Percentiles rank a stretch among this genome's conserved stretches.
Evolutionary conservation across 371 early-diverging fungal genomes (phyloP).

Genomic region (Blastocladiella emersonii): DNA sequence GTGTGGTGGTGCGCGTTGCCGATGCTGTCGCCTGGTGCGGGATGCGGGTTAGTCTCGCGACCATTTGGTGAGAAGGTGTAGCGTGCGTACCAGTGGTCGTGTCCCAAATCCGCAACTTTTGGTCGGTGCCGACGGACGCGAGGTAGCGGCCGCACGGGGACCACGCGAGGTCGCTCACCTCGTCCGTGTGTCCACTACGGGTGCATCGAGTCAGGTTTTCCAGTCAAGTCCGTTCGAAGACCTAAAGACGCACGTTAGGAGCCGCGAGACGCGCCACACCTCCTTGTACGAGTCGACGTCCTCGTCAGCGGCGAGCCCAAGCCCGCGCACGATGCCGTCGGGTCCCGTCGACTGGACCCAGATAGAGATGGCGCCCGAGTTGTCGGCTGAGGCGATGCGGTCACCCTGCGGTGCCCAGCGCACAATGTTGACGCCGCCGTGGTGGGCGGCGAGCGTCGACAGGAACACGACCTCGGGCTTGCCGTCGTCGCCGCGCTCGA

Average conservation of each 20-base stretch:
- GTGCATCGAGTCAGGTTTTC: neutral
- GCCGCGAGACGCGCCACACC: neutral
- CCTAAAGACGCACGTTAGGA: neutral
- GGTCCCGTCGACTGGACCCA: neutral
- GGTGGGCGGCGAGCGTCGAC: slow-evolving; percentile 70
- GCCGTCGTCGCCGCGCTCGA: slow-evolving; percentile 15
- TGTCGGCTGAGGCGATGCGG: slow-evolving; percentile 75
- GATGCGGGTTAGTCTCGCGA: too few relatives aligned
- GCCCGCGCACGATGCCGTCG: neutral
- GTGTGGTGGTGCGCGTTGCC: slow-evolving; percentile 75
- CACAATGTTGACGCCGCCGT: slow-evolving; percentile 82
- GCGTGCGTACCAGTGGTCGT: slow-evolving; percentile 41
- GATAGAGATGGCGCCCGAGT: slow-evolving; percentile 37
- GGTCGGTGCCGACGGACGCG: slow-evolving; percentile 82
- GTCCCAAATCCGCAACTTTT: slow-evolving; percentile 82
- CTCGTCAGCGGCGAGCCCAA: neutral
- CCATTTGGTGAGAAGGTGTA: neutral
- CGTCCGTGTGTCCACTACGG: slow-evolving; percentile 21
- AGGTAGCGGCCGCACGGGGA: slow-evolving; percentile 79
- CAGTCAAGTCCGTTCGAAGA: neutral
- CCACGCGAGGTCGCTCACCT: slow-evolving; percentile 91
- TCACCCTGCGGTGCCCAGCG: slow-evolving; percentile 71
- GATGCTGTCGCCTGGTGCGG: neutral
- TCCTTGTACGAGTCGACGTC: neutral
- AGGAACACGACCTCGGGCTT: slow-evolving; percentile 54